Percentiles rank a stretch among this genome's conserved stretches.
Evolutionary conservation across 306 rosid species (phyloP).

Genomic region (Rosa rugosa): DNA sequence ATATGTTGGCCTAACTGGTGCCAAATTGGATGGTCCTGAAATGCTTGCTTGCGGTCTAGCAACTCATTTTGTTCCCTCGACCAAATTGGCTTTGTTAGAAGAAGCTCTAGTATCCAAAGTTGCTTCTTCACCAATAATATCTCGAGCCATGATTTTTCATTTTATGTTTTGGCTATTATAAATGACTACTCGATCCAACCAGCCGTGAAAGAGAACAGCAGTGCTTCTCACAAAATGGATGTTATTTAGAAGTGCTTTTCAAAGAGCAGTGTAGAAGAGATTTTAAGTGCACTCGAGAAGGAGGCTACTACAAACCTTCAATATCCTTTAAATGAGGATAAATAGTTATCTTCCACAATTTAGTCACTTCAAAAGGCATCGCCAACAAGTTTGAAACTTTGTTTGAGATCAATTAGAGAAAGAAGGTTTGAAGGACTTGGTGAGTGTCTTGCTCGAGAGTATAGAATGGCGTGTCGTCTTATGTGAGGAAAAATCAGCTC

Average conservation of each 20-base stretch:
- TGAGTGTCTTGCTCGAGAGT: slow-evolving; percentile 68
- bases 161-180: slow-evolving; percentile 49
- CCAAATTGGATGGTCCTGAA: slow-evolving; percentile 75
- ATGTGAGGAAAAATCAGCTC: slow-evolving; percentile 62
- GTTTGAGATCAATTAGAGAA: slow-evolving; percentile 77
- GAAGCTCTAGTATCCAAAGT: slow-evolving; percentile 48
- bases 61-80: slow-evolving; percentile 65
- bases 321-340: not conserved
- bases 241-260: slow-evolving; percentile 77
- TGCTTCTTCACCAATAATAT: slow-evolving; percentile 37
- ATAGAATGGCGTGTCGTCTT: slow-evolving; percentile 69
- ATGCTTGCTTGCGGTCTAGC: slow-evolving; percentile 86
- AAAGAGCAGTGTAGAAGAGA: slow-evolving; percentile 61
- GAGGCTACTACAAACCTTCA: slow-evolving; percentile 24
- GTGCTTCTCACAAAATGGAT: slow-evolving; percentile 52
- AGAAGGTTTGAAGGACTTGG: slow-evolving; percentile 67
- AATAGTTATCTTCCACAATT: slow-evolving; percentile 59
- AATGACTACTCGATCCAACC: slow-evolving; percentile 55
- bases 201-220: slow-evolving; percentile 46
- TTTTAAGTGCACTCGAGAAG: slow-evolving; percentile 61
- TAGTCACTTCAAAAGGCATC: slow-evolving; percentile 66
- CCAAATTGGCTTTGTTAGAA: slow-evolving; percentile 49
- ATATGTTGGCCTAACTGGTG: slow-evolving; percentile 67
- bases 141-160: slow-evolving; percentile 27
- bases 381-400: slow-evolving; percentile 73